Conservation (phyloP, 2,329 filamentous ascomycete genomes). For the Alternaria triticimaculans region DNA sequence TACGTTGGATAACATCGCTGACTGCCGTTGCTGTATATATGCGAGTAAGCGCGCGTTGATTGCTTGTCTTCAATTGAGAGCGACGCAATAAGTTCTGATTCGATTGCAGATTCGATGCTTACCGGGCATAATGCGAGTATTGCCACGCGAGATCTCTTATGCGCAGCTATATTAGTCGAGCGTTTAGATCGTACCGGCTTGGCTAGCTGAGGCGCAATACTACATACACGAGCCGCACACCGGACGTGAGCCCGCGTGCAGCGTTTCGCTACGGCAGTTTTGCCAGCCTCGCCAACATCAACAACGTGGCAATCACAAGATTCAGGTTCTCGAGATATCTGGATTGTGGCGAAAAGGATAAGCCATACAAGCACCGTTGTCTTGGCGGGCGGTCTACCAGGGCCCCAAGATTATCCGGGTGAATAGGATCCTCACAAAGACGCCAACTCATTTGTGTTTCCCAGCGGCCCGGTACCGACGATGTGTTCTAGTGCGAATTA, state of each 20-base stretch:
- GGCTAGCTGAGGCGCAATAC: neutral
- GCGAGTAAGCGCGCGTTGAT: neutral
- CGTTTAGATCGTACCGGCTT: neutral
- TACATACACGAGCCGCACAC: neutral
- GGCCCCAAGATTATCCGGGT: constrained; percentile 7
- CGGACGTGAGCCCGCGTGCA: neutral
- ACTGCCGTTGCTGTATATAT: neutral
- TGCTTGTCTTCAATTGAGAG: neutral
- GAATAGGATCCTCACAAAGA: constrained; percentile 6
- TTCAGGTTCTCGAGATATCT: neutral
- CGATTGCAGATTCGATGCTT: constrained; percentile 3
- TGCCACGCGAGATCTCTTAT: neutral
- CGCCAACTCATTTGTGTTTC: neutral
- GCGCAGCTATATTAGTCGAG: neutral
- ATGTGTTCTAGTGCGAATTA: neutral
- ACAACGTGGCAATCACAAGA: neutral
- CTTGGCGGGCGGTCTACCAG: neutral
- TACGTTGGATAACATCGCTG: neutral
- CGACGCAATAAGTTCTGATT: neutral
- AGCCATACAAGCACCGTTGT: neutral
- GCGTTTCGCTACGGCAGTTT: neutral
- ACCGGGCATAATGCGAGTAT: neutral
- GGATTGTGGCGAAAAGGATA: neutral
- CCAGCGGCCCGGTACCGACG: constrained; percentile 9
- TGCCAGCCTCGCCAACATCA: neutral